Percentiles rank a stretch among this genome's conserved stretches.
Conservation (phyloP, 306 rosid genomes). For the Sechiopsis laciniata region DNA sequence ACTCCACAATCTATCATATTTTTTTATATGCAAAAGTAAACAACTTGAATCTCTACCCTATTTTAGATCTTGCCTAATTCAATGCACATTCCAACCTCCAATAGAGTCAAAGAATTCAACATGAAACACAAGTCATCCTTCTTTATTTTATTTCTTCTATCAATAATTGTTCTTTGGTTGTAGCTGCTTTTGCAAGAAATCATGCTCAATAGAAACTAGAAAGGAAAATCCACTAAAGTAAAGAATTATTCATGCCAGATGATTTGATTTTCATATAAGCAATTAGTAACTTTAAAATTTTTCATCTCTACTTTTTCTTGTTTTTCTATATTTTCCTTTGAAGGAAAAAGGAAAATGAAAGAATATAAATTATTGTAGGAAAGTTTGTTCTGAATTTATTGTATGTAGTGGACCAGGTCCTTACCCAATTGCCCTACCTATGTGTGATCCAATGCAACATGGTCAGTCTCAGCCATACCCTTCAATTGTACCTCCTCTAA, state of each 20-base stretch:
- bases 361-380: conserved; percentile 10
- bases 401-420: conserved; percentile 17
- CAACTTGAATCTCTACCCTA: background rate
- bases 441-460: conserved; percentile 25
- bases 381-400: conserved; percentile 18
- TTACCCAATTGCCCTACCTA: conserved; percentile 27
- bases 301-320: conserved; percentile 1
- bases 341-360: background rate
- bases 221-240: background rate
- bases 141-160: conserved; percentile 1
- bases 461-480: conserved; percentile 24
- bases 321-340: background rate
- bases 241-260: background rate
- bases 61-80: conserved; percentile 12
- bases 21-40: conserved; percentile 16
- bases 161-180: conserved; percentile 12
- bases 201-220: background rate
- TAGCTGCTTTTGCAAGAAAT: conserved; percentile 6
- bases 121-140: conserved; percentile 24
- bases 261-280: conserved; percentile 14
- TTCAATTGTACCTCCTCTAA: conserved; percentile 22
- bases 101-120: conserved; percentile 12
- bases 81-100: background rate
- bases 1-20: background rate
- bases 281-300: background rate